Conservation (phyloP, 1,284 basidiomycete genomes). For the Pulchroboletus neoregius region DNA sequence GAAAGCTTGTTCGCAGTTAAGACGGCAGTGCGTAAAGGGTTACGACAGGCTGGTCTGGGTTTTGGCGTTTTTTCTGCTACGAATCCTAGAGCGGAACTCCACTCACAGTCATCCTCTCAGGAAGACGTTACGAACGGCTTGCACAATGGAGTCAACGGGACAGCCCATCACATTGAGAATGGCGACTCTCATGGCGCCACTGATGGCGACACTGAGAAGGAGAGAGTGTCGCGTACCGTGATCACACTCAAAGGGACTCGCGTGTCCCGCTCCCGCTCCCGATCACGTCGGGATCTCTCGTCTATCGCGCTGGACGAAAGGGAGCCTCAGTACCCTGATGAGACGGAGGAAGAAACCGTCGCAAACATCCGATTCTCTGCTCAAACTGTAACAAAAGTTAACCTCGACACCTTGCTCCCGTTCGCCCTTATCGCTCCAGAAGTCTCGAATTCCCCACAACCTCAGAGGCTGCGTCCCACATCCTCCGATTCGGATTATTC, state of each 20-base stretch:
- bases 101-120: conserved; percentile 15
- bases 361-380: conserved; percentile 76
- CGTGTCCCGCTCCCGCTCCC: conserved; percentile 60
- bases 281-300: conserved; percentile 61
- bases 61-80: conserved; percentile 68
- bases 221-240: conserved; percentile 60
- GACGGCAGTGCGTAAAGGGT: conserved; percentile 58
- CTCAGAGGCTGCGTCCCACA: conserved; percentile 22
- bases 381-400: conserved; percentile 52
- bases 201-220: conserved; percentile 43
- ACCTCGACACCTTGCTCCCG: conserved; percentile 56
- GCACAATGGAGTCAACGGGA: conserved; percentile 28
- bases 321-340: conserved; percentile 48
- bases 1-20: conserved; percentile 63
- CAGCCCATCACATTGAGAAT: conserved; percentile 21
- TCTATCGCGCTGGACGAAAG: conserved; percentile 48
- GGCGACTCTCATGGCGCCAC: conserved; percentile 27
- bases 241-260: conserved; percentile 58
- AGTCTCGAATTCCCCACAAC: conserved; percentile 38
- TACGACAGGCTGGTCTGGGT: conserved; percentile 59
- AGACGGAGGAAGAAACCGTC: conserved; percentile 55
- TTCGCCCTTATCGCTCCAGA: conserved; percentile 78
- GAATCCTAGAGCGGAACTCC: conserved; percentile 20
- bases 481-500: conserved; percentile 20
- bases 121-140: conserved; percentile 24